Percentiles rank a stretch among this genome's conserved stretches.
Evolutionary conservation across 768 basidiomycete species (phyloP).

Genomic region (Boletus subparvulus): DNA sequence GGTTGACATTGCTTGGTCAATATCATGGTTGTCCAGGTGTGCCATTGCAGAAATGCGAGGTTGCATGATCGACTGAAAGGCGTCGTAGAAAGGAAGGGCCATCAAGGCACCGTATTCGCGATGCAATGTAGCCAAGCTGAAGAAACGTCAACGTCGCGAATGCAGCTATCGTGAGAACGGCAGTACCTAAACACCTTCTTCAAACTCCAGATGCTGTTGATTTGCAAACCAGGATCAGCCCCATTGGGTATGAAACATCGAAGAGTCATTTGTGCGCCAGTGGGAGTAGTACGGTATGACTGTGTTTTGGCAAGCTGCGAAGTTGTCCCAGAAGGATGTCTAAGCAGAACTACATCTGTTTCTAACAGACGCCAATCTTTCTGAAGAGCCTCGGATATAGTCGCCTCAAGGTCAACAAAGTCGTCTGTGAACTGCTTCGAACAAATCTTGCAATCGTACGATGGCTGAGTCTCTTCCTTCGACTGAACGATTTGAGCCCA

Average conservation of each 20-base stretch:
- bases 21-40: conserved; percentile 45
- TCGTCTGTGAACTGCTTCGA: conserved; percentile 74
- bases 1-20: conserved; percentile 63
- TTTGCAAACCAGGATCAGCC: conserved; percentile 61
- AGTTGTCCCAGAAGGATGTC: conserved; percentile 51
- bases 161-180: background rate
- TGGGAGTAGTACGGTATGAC: conserved; percentile 40
- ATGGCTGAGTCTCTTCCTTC: conserved; percentile 60
- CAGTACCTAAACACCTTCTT: conserved; percentile 78
- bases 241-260: conserved; percentile 47
- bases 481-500: conserved; percentile 86
- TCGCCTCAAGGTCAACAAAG: conserved; percentile 78
- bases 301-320: conserved; percentile 73
- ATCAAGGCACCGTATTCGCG: conserved; percentile 90
- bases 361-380: conserved; percentile 78
- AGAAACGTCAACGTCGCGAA: conserved; percentile 5
- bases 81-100: conserved; percentile 80
- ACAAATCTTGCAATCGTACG: conserved; percentile 61
- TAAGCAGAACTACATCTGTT: conserved; percentile 81
- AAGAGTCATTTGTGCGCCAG: conserved; percentile 56
- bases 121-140: conserved; percentile 84
- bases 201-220: conserved; percentile 68
- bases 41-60: conserved; percentile 56
- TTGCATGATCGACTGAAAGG: conserved; percentile 64
- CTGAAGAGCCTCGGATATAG: conserved; percentile 54